Base-by-base conservation (phyloP, 352 stramenopile species). In the Phytophthora citrophthora region DNA sequence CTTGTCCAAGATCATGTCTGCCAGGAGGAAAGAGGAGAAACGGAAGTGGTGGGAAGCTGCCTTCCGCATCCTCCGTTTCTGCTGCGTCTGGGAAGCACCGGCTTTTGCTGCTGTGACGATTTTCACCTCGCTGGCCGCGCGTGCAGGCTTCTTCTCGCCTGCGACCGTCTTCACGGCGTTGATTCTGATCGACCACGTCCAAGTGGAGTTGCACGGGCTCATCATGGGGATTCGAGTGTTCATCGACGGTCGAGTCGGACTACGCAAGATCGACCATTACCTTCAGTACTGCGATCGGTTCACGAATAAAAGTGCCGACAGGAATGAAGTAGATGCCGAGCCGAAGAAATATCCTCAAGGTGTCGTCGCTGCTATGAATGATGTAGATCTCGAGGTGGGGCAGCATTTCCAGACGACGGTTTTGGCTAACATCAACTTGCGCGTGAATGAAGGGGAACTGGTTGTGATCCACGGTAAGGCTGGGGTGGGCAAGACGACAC, bases 381-480 rank as follows among this genome's bases (percentile, higher is more conserved):
- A 70, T 11, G 70, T 53, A 18, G 53, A 64, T 24, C 10, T 73
- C 7, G 49, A 39, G 31, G 65, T 69, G 12, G 65, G 65, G 4
- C 40, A 70, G 13, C 31, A 58, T 36, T 31, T 24, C 3, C 59
- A 34, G 1, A 49, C 23, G 0, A 61, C 39, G 24, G 89, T 95
- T n/a, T 48, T 80, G 46, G 39, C 51, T 13, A 73, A 69, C 46
- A 52, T 80, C 18, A 76, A 61, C 45, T 24, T 83, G 10, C 44
- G 51, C 6, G 64, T 77, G 9, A 69, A 66, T 16, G 26, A 24
- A 34, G 70, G 74, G 10, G 68, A 80, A 32, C 46, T 83, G 24
- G 68, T 83, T 20, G 64, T 83, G 24, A 69, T 83, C 24, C 54
- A 78, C 52, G 75, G 75, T 20, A 71, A 75, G 31, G 70, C 70